These are phyloP conservation scores for Pisolithus orientalis DNA, from an alignment of 768 basidiomycete genomes.

Conservation along the genomic window DNA sequence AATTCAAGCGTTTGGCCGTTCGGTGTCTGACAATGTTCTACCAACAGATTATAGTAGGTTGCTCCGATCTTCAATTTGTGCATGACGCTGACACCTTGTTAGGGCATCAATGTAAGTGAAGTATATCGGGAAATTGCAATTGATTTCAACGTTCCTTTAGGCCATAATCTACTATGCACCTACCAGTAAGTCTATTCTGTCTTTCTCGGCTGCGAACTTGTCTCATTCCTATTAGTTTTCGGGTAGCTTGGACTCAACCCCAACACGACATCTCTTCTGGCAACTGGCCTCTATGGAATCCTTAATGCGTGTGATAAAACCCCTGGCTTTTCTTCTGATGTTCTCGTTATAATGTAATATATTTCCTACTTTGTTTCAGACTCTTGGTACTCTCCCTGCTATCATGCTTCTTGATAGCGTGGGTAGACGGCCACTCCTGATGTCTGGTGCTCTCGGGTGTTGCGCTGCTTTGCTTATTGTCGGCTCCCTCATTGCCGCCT, in stretches of 20 bases:
- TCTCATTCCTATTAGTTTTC: constrained; percentile 29
- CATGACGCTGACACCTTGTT: background rate
- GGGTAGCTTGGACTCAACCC: constrained; percentile 33
- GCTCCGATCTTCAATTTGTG: background rate
- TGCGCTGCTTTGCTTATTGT: constrained; percentile 21
- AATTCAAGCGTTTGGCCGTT: constrained; percentile 24
- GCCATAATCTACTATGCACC: constrained; percentile 24
- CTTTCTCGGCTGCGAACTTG: background rate
- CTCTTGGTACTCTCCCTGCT: constrained; percentile 30
- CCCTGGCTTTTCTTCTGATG: background rate
- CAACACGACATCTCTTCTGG: constrained; percentile 34
- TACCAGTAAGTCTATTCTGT: background rate
- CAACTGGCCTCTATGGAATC: constrained; percentile 35
- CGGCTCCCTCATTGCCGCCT: constrained; percentile 22
- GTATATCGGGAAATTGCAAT: background rate
- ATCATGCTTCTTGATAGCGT: constrained; percentile 30
- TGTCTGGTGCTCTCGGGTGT: constrained; percentile 33
- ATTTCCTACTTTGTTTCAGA: constrained; percentile 14
- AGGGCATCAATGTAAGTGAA: constrained; percentile 22
- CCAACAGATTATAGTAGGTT: constrained; percentile 28
- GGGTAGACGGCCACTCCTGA: constrained; percentile 34
- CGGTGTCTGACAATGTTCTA: constrained; percentile 28
- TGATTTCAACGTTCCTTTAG: constrained; percentile 10
- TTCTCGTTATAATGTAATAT: background rate
- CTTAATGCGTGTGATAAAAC: constrained; percentile 16